Conservation (phyloP, 768 basidiomycete species). For the Tricholoma bakamatsutake region DNA sequence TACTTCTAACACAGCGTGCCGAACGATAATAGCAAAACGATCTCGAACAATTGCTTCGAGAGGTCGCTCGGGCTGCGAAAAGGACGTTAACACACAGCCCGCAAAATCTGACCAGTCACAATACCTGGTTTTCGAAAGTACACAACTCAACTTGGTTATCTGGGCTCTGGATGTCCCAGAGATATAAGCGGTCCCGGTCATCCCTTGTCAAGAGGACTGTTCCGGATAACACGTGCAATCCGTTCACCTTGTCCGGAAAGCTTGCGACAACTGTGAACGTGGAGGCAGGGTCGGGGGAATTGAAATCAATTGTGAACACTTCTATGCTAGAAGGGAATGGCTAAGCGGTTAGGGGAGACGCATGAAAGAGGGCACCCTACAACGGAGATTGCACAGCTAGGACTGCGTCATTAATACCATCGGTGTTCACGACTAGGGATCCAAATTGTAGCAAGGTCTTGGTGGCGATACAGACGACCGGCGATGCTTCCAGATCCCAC, state of each 20-base stretch:
- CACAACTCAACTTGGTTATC: slow-evolving; percentile 27
- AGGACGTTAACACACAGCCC: not conserved
- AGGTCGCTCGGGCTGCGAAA: slow-evolving; percentile 29
- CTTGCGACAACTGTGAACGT: slow-evolving; percentile 29
- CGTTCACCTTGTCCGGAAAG: slow-evolving; percentile 25
- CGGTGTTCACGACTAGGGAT: slow-evolving; percentile 43
- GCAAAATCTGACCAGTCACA: not conserved
- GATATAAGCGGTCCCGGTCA: slow-evolving; percentile 23
- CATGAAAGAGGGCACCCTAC: slow-evolving; percentile 19
- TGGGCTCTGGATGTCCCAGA: slow-evolving; percentile 32
- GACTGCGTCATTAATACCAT: slow-evolving; percentile 23
- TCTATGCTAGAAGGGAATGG: slow-evolving; percentile 29
- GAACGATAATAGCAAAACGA: slow-evolving; percentile 41
- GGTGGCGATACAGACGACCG: slow-evolving; percentile 37
- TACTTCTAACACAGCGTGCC: slow-evolving; percentile 34
- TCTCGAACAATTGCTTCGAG: slow-evolving; percentile 37
- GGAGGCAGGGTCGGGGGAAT: slow-evolving; percentile 26
- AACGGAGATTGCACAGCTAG: slow-evolving; percentile 39
- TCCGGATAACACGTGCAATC: slow-evolving; percentile 30
- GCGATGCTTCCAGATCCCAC: slow-evolving; percentile 41
- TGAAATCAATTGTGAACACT: slow-evolving; percentile 34
- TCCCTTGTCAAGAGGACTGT: slow-evolving; percentile 33
- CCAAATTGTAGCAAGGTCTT: slow-evolving; percentile 30
- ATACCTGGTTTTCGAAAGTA: slow-evolving; percentile 27
- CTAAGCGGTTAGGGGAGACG: not conserved